Evolutionary conservation across 345 rosid species (phyloP), one percentile per base, ranked within the genome.

Genomic region (Citropsis articulata): DNA sequence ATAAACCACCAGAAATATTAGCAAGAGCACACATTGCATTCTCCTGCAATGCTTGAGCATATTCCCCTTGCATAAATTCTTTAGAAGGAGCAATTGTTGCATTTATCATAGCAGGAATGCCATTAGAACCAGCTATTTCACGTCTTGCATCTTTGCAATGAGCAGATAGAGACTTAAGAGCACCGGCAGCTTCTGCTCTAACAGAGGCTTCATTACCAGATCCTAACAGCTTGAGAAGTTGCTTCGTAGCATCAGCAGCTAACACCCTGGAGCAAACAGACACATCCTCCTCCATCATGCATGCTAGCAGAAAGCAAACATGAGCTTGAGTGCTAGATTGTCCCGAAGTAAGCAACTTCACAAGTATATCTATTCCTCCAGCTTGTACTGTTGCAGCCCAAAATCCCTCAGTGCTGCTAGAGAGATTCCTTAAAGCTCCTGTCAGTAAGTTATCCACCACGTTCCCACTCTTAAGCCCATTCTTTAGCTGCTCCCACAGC

Each of bases 11-110:
- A 61, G 99, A 97, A 71, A 97, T 97, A 81, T 92, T 91, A 59
- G 99, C 99, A 42, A 97, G 96, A 77, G 99, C 98, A 83, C 99
- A 94, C 99, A 97, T 97, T 66, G 99, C 99, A 85, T 97, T 87
- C 89, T 97, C 99, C 86, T 97, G 98, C 85, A 97, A 80, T 57
- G 98, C 98, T 85, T 97, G 99, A 57, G 97, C 99, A 83, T 88
- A 77, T 87, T 97, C 99, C 42, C 99, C 99, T 86, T 94, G 98
- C 99, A 97, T 97, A 81, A 93, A 97, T 85, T 97, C 98, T 88
- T 97, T 97, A 1, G 98, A 97, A 28, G 99, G 98, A 85, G 99
- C 98, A 79, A 97, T 97, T 74, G 99, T 97, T 65, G 98, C 99
- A 83, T 92, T 97, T 78, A 97, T 97, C 68, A 97, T 83, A 71